Evolutionary conservation across 73 alveolate species (phyloP).

Genomic region (Tetrahymena thermophila): DNA sequence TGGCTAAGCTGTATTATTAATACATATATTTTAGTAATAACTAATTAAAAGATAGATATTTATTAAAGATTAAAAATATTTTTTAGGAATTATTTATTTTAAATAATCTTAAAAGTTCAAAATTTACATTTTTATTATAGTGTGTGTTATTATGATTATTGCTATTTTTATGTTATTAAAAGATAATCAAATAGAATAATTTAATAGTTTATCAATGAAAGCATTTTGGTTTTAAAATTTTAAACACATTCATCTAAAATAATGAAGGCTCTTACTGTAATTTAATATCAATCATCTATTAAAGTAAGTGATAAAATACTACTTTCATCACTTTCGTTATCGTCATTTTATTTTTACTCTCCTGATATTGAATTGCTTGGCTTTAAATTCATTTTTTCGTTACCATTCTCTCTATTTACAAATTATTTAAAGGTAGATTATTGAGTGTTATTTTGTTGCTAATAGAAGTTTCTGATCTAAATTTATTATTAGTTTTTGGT

Average conservation of each 20-base stretch:
- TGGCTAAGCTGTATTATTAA: neutral
- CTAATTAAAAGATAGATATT: neutral
- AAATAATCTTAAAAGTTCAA: neutral
- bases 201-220: no score
- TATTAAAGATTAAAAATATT: no score
- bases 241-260: neutral
- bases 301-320: neutral
- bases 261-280: neutral
- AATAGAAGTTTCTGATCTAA: neutral
- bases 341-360: neutral
- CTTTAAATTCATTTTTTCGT: neutral
- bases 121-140: neutral
- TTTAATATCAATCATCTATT: neutral
- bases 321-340: neutral
- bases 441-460: neutral
- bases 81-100: no score
- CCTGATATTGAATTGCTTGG: neutral
- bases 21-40: neutral
- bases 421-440: neutral
- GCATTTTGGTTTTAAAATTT: neutral
- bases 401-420: neutral
- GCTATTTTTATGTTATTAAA: neutral
- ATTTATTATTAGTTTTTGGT: neutral
- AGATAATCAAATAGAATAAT: neutral
- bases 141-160: no score